phyloP scores from a whole-genome alignment of 805 yeast species.

The Candida schatavii region DNA sequence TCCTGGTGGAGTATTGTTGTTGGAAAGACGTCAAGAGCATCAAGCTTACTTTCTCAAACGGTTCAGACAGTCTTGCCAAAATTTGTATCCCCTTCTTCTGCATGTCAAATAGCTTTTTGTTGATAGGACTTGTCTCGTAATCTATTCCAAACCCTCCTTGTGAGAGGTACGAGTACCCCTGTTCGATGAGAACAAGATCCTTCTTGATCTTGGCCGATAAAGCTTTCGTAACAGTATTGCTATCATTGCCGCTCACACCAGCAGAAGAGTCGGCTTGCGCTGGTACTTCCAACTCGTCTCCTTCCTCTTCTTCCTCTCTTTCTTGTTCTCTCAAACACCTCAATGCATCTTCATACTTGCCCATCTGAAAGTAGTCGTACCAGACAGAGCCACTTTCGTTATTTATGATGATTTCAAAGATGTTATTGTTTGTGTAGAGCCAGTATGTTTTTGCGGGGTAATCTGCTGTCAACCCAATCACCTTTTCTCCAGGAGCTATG shows the following conservation, averaged over 20 bases:
- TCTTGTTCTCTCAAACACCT: slow-evolving; percentile 18
- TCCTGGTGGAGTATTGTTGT: background rate
- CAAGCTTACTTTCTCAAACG: slow-evolving; percentile 69
- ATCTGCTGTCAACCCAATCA: slow-evolving; percentile 32
- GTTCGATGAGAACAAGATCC: slow-evolving; percentile 33
- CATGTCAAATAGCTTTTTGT: slow-evolving; percentile 15
- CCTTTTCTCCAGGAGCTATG: slow-evolving; percentile 8
- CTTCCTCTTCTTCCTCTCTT: background rate
- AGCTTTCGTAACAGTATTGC: background rate
- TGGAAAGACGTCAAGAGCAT: slow-evolving; percentile 25
- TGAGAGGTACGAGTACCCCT: slow-evolving; percentile 36
- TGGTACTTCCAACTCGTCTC: too few relatives aligned
- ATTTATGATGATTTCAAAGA: slow-evolving; percentile 69
- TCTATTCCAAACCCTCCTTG: slow-evolving; percentile 33
- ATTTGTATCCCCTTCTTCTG: slow-evolving; percentile 41
- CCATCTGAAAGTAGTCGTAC: slow-evolving; percentile 45
- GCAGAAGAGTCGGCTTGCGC: too few relatives aligned
- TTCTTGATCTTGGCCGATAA: slow-evolving; percentile 8
- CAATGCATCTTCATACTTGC: slow-evolving; percentile 66
- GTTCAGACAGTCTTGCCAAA: slow-evolving; percentile 60
- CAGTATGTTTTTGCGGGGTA: slow-evolving; percentile 57
- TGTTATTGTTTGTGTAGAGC: slow-evolving; percentile 59
- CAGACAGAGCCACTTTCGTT: slow-evolving; percentile 76
- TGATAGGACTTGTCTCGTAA: slow-evolving; percentile 8
- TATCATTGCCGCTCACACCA: background rate